Evolutionary conservation across 1,284 basidiomycete genomes (phyloP), one percentile per base, ranked within the genome.

Genomic region (Sporisorium graminicola): DNA sequence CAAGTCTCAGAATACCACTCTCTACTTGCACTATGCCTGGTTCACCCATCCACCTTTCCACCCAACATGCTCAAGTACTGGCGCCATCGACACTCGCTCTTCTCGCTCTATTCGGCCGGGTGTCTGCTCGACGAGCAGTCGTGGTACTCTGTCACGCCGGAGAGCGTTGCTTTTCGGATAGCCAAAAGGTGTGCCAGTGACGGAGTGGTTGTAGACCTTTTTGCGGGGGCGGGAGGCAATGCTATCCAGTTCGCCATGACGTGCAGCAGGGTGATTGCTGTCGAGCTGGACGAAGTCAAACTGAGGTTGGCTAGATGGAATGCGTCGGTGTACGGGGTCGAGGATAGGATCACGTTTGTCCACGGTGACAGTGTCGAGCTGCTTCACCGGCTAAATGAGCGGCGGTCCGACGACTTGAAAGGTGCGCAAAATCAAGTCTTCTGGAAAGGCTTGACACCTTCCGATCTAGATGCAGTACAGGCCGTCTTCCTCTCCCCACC

Each of bases 141-240:
- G 3, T 99, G 97, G 97, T 99, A 92, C 86, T 95, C 93, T 66
- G 91, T 99, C 59, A 99, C 97, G 0, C 96, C 97, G 0, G 95
- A 99, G 82, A 89, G 89, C 37, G 91, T 99, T 18, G 97, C 96
- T 3, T 87, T 90, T 68, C 94, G 95, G 82, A 97, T 98, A 53
- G 96, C 97, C 0, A 92, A 94, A 74, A 88, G 95, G 29, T 97
- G 95, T 87, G 70, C 86, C 0, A 73, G 74, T 40, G 73, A 83
- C 8, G 42, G 58, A 0, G 73, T 78, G 3, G 88, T 95, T 55
- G 88, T 96, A 27, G 97, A 99, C 82, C 94, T 94, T 0, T 99
- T 98, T 84, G 98, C 95, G 82, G 97, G 97, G 0, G 95, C 98
- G 0, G 97, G 97, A 10, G 97, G 97, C 3, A 99, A 99, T 82